Base-by-base conservation (phyloP, 1,139 yeast species). In the Yamadazyma blattariae region DNA sequence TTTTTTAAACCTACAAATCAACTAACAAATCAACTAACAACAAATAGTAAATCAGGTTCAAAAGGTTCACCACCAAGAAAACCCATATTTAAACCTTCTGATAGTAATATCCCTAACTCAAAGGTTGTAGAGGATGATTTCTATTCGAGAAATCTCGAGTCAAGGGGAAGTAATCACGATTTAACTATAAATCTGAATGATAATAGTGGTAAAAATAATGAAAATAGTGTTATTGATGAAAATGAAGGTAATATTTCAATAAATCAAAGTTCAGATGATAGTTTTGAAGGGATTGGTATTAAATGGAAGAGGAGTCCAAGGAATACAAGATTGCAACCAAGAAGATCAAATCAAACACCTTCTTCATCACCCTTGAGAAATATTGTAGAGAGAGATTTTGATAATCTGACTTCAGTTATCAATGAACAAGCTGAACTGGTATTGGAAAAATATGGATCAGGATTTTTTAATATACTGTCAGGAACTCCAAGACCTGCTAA, bases 181-280 rank as follows among this genome's bases (percentile, higher is more conserved):
- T 7, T 7, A 17, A 17, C 11, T 7, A 7, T 9, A 6, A 21
- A 21, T n/a, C n/a, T n/a, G 11, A 21, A 14, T 6, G 9, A 22
- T 10, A 8, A 17, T n/a, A 6, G n/a, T n/a, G 18, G 10, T 22
- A 15, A 11, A 7, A 19, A 8, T 7, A 11, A 13, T 16, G 19
- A 12, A 4, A 19, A 10, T 9, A 11, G 14, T 10, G 13, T 30
- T 5, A 38, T 34, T 3, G n/a, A 21, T n/a, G 41, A 41, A 19
- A 40, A 35, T 14, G 30, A 26, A 17, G 38, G 35, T 22, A 35
- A 24, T 8, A 19, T 11, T 13, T 19, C 19, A 5, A 7, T 41
- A 9, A 16, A 37, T 29, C 74, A 66, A 37, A 64, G 69, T 42
- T 67, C 74, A 0, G 75, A 69, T 41, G 75, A 70, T 40, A 67